Evolutionary conservation across 2,329 filamentous ascomycete genomes (phyloP), one percentile per base, ranked within the genome.

Genomic region (Plectosphaerella sp.): DNA sequence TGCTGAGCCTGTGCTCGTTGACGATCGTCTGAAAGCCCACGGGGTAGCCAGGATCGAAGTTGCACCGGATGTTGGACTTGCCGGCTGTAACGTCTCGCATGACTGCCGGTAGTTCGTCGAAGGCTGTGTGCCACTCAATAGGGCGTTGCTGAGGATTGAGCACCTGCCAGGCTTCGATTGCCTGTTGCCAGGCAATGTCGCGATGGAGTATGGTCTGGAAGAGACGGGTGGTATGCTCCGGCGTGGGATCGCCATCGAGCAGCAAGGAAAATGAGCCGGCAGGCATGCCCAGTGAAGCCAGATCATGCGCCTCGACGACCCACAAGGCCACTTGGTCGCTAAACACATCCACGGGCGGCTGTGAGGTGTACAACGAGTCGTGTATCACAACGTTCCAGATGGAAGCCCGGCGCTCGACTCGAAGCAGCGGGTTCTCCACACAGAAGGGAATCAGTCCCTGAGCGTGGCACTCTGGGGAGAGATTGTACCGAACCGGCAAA

Each of bases 391-490:
- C 4, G 8, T 33, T 18, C 52, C 48, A 50, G n/a, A 53, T 33
- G 11, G 33, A 47, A 4, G 50, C 48, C 2, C 52, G 45, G 5
- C 52, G 52, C 11, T 53, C 25, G 14, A 53, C n/a, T 4, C 18
- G 35, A 4, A 53, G 48, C 1, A 16, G 36, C 11, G 25, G 37
- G 28, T 50, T 50, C 14, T 48, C 43, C 20, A 18, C 16, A 28
- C 52, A 53, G n/a, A 36, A 48, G 4, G 48, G 52, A 22, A 53
- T 53, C 1, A 53, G 43, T 12, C 52, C 52, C 2, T 35, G 25
- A 3, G 33, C 52, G n/a, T 53, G 52, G 24, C 48, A 33, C 14
- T 53, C 43, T 2, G 48, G n/a, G n/a, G n/a, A n/a, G n/a, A n/a
- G n/a, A n/a, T n/a, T n/a, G n/a, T n/a, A n/a, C n/a, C n/a, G n/a